Base-by-base conservation (phyloP, 352 stramenopile genomes). In the Pythium grandisporangium region DNA sequence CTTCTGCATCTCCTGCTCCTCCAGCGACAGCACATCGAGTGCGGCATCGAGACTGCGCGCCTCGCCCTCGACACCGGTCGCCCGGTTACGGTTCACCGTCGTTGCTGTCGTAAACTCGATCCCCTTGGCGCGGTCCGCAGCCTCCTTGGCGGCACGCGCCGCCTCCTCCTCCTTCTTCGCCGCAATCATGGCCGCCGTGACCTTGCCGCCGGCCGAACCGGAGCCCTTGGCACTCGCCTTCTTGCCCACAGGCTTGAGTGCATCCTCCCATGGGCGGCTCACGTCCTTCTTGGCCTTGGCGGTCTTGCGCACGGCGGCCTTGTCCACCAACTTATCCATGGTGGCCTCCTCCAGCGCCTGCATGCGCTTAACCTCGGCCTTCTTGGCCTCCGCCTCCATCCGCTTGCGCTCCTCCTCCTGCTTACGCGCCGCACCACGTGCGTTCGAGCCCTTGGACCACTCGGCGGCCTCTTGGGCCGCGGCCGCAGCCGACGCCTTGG, bases 191-290 rank as follows among this genome's bases (percentile, higher is more conserved):
- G 52, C 64, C 45, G 74, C 64, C 21, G 72, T 81, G 17, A 82
- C 45, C 63, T 85, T 84, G 22, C 53, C 56, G 33, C 40, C 52
- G 22, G 43, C 11, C 11, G 61, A 57, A 22, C 61, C 53, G 33
- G 58, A 69, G 16, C 75, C 71, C 17, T 70, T 66, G 55, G 73
- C 84, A 60, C 32, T 85, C n/a, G n/a, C n/a, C 62, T 84, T 88
- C 58, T 88, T 85, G 39, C 19, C 56, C 2, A 53, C 45, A 0
- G 75, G 66, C 40, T 70, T 69, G 12, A 85, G 63, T 38, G 75
- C 75, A 17, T 75, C 67, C 42, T 88, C 75, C 75, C 75, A 88
- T 20, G 75, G 75, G 47, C 71, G 72, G 24, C 63, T 63, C 26
- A 60, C 56, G 23, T 80, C 67, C 42, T 87, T 84, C 55, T 84